phyloP scores from a whole-genome alignment of 2,329 filamentous ascomycete species.

The Penicillium brasilianum region DNA sequence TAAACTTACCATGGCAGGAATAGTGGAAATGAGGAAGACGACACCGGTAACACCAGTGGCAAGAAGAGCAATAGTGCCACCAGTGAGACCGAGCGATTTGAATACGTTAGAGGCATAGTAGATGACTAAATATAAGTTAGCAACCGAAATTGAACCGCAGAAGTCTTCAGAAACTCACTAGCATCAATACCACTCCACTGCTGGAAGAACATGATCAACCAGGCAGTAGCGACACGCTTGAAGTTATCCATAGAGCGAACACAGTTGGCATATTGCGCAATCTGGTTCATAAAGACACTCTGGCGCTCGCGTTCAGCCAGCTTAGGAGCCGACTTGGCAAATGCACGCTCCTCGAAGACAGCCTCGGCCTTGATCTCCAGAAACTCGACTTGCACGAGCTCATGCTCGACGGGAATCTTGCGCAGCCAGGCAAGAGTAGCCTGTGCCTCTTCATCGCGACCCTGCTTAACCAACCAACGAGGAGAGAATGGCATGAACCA shows the following conservation, averaged over 20 bases:
- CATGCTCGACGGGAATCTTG: slow-evolving; percentile 40
- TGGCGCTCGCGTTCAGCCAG: slow-evolving; percentile 39
- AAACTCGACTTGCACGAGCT: slow-evolving; percentile 51
- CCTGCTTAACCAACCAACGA: slow-evolving; percentile 56
- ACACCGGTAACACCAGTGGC: slow-evolving; percentile 44
- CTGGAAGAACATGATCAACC: slow-evolving; percentile 57
- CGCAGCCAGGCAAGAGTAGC: slow-evolving; percentile 34
- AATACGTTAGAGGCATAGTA: slow-evolving; percentile 50
- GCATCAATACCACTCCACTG: slow-evolving; percentile 54
- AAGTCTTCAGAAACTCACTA: slow-evolving; percentile 24
- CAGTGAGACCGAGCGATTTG: slow-evolving; percentile 40
- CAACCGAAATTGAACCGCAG: neutral
- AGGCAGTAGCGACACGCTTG: slow-evolving; percentile 52
- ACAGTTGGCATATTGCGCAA: slow-evolving; percentile 58
- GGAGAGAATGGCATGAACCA: slow-evolving; percentile 61
- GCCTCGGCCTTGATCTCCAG: slow-evolving; percentile 55
- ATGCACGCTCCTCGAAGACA: slow-evolving; percentile 51
- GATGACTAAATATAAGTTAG: slow-evolving; percentile 39
- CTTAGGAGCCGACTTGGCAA: slow-evolving; percentile 53
- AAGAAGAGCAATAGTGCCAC: slow-evolving; percentile 39
- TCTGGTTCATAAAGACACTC: slow-evolving; percentile 52
- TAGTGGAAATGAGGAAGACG: slow-evolving; percentile 39
- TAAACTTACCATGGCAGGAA: slow-evolving; percentile 37
- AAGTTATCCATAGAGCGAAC: slow-evolving; percentile 57
- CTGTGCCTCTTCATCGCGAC: slow-evolving; percentile 52